A percentile compares a stretch with the other conserved stretches of the same genome.
Conservation (phyloP, 2,329 filamentous ascomycete species). For the Elsinoe perseae region DNA sequence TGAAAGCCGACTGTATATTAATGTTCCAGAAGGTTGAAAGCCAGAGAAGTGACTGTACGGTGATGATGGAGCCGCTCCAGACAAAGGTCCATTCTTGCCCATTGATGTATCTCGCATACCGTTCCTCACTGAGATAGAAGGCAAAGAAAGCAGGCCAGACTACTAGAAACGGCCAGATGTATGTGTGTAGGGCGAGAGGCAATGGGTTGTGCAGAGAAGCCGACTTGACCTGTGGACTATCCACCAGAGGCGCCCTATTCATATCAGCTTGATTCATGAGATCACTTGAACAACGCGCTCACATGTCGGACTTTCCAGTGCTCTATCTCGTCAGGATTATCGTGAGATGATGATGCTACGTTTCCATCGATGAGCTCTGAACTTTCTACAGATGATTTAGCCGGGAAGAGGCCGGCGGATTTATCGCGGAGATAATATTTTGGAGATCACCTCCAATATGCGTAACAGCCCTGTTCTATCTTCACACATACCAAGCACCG, state of each 20-base stretch:
- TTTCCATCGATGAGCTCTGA: conserved; percentile 5
- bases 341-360: conserved; percentile 12
- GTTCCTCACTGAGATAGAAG: conserved; percentile 72
- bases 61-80: conserved; percentile 81
- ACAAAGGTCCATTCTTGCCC: conserved; percentile 98
- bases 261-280: background rate
- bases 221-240: conserved; percentile 80
- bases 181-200: conserved; percentile 71
- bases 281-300: background rate
- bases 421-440: conserved; percentile 3
- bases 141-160: conserved; percentile 88
- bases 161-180: conserved; percentile 87
- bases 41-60: conserved; percentile 81
- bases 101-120: conserved; percentile 85
- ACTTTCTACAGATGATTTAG: conserved; percentile 8
- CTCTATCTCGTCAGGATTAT: background rate
- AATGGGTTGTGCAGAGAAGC: conserved; percentile 84
- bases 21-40: conserved; percentile 98
- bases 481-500: background rate
- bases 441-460: background rate
- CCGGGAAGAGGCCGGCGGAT: background rate
- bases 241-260: conserved; percentile 65
- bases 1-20: conserved; percentile 74
- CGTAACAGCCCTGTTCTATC: background rate
- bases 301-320: background rate